Conservation (phyloP, 2,329 filamentous ascomycete genomes). For the Didymella segeticola region DNA sequence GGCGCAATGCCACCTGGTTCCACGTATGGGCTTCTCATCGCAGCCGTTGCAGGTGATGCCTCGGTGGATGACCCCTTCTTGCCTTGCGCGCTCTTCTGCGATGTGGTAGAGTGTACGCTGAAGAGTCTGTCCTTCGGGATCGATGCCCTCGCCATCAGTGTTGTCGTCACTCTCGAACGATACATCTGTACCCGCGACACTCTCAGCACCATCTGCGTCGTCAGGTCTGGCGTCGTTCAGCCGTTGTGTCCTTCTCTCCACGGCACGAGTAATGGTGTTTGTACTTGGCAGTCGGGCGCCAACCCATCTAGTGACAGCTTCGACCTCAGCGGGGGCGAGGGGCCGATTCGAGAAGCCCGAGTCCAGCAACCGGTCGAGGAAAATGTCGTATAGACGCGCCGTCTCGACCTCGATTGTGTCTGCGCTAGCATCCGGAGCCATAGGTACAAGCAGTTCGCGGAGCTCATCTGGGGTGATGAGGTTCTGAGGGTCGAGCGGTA, state of each 20-base stretch:
- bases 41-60: conserved; percentile 93
- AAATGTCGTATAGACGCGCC: conserved; percentile 36
- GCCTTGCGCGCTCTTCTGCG: conserved; percentile 87
- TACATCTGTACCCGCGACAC: conserved; percentile 41
- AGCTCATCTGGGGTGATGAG: conserved; percentile 32
- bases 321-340: conserved; percentile 27
- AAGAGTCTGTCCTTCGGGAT: conserved; percentile 73
- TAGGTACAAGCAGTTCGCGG: conserved; percentile 26
- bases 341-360: conserved; percentile 28
- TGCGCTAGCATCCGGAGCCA: conserved; percentile 26
- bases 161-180: conserved; percentile 41
- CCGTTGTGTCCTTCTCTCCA: conserved; percentile 30
- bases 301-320: conserved; percentile 29
- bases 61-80: conserved; percentile 80
- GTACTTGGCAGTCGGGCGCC: conserved; percentile 23
- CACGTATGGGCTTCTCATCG: conserved; percentile 85
- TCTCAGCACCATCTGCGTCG: conserved; percentile 33
- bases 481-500: conserved; percentile 32
- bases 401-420: conserved; percentile 32
- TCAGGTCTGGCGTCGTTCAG: conserved; percentile 14
- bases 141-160: conserved; percentile 51
- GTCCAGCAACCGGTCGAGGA: conserved; percentile 39
- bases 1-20: conserved; percentile 90
- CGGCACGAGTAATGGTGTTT: conserved; percentile 25
- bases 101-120: conserved; percentile 88